Percentiles rank a stretch among this genome's conserved stretches.
These are phyloP conservation scores for Eucalyptus dawsonii DNA, from an alignment of 345 rosid genomes.

Conservation along the genomic window DNA sequence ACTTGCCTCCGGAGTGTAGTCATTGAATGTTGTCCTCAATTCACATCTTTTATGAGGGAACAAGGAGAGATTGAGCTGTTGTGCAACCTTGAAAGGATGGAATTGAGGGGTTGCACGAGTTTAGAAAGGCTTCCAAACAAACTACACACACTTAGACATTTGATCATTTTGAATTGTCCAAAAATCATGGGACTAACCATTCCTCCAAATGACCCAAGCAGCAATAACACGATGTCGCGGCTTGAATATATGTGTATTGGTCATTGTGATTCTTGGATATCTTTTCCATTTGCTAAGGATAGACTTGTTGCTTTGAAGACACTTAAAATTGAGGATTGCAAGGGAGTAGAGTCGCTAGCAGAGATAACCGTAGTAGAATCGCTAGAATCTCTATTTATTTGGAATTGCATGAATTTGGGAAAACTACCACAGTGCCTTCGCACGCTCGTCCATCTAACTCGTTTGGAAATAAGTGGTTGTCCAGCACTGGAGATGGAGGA, in stretches of 20 bases:
- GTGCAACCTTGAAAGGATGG: no score
- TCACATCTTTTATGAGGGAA: rapidly evolving
- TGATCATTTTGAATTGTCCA: rapidly evolving
- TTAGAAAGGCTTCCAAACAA: no score
- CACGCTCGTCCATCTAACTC: no score
- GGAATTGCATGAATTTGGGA: no score
- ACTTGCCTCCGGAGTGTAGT: rapidly evolving
- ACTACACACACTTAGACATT: rapidly evolving
- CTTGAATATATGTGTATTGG: rapidly evolving
- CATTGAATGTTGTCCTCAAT: rapidly evolving
- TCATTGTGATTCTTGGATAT: rapidly evolving
- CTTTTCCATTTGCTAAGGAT: no score
- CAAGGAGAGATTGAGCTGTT: rapidly evolving
- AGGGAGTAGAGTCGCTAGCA: no score
- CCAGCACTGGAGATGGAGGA: no score
- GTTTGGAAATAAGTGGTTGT: rapidly evolving
- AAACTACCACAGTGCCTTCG: no score
- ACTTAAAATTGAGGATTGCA: rapidly evolving
- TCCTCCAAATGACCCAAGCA: rapidly evolving
- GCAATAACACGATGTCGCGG: rapidly evolving
- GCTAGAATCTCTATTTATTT: rapidly evolving
- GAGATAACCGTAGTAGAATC: no score
- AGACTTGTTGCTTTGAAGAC: no score
- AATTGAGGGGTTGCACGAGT: rapidly evolving
- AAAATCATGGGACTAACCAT: no score